Conservation (phyloP, 371 early-diverging fungal genomes). For the Mucor mucedo region DNA sequence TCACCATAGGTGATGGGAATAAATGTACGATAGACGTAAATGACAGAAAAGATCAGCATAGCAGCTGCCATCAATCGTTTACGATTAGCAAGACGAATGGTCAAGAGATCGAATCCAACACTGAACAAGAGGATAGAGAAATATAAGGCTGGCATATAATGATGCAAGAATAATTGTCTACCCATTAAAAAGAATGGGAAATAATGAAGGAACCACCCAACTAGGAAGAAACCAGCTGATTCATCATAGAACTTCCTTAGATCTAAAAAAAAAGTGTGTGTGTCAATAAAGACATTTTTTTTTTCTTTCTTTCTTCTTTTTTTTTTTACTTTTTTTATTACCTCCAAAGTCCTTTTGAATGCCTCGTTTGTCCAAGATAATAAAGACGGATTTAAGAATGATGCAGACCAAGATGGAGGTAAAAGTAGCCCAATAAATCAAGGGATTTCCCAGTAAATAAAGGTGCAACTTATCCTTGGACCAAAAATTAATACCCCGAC, state of each 20-base stretch:
- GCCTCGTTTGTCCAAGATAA: conserved; percentile 79
- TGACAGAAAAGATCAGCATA: conserved; percentile 54
- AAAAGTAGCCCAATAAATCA: conserved; percentile 89
- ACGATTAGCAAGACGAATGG: conserved; percentile 57
- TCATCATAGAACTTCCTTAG: conserved; percentile 62
- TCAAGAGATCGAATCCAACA: conserved; percentile 80
- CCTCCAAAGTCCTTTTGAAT: conserved; percentile 63
- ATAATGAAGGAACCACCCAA: conserved; percentile 94
- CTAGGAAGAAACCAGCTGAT: conserved; percentile 83
- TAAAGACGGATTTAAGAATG: conserved; percentile 63
- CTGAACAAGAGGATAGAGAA: conserved; percentile 78
- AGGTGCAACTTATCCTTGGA: conserved; percentile 75
- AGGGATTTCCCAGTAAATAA: conserved; percentile 97
- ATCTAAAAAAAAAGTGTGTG: conserved; percentile 21
- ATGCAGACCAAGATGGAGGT: conserved; percentile 67
- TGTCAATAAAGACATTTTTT: too few species aligned
- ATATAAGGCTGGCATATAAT: conserved; percentile 96
- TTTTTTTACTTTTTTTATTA: conserved; percentile 19
- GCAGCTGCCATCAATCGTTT: conserved; percentile 56
- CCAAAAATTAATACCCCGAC: conserved; percentile 96
- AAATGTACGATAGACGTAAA: conserved; percentile 68
- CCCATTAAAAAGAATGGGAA: conserved; percentile 97
- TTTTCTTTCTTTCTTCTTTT: too few species aligned
- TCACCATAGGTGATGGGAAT: conserved; percentile 88
- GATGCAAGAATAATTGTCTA: conserved; percentile 96